Conservation (phyloP, 352 stramenopile species). For the Phytopythium aichiense region DNA sequence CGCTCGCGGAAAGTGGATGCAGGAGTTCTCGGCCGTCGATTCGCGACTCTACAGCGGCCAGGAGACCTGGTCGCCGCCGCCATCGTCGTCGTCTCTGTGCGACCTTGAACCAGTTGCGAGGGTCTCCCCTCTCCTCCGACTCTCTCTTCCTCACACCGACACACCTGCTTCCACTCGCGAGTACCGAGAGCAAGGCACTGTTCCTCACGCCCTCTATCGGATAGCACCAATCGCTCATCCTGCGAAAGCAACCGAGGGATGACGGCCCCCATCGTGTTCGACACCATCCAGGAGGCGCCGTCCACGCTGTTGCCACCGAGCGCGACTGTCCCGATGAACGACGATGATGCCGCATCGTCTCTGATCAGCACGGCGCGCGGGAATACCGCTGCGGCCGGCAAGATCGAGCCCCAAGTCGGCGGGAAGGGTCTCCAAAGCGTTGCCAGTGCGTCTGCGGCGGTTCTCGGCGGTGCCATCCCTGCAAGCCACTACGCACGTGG, state of each 20-base stretch:
- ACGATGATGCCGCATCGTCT: neutral
- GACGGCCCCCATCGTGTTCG: conserved; percentile 13
- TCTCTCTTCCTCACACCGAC: neutral
- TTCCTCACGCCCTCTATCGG: neutral
- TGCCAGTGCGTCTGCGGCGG: conserved; percentile 21
- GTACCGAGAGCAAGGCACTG: neutral
- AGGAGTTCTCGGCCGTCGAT: neutral
- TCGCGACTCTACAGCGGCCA: neutral
- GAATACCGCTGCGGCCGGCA: conserved; percentile 14
- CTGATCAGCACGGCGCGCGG: neutral
- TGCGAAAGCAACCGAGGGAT: neutral
- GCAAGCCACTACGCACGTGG: conserved; percentile 26
- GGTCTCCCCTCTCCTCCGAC: neutral
- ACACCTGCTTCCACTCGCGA: neutral
- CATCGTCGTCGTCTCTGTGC: neutral
- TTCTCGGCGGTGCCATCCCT: conserved; percentile 18
- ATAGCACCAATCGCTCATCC: neutral
- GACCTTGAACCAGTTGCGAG: neutral
- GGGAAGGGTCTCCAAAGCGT: conserved; percentile 10
- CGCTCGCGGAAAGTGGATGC: neutral
- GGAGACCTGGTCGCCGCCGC: neutral
- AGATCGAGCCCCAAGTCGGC: conserved; percentile 14
- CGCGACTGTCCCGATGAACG: neutral
- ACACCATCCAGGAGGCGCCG: conserved; percentile 18
- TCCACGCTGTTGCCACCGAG: conserved; percentile 6